Evolutionary conservation across 352 stramenopile species (phyloP).

Genomic region (Phytopythium sindhum): DNA sequence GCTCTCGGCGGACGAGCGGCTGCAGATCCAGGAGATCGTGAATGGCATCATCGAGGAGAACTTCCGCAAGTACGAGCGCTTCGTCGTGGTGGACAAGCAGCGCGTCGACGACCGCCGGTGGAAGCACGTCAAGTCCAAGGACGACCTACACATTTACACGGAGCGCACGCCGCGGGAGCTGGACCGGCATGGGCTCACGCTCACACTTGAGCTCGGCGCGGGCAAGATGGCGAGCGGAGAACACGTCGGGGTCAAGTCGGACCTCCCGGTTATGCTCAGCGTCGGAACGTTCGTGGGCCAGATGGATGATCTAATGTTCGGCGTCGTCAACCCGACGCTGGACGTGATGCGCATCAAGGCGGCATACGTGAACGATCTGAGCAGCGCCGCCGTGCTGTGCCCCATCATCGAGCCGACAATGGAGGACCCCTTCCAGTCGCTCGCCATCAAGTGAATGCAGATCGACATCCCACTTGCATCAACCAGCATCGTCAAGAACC

Average conservation of each 20-base stretch:
- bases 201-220: neutral
- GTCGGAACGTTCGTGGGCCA: conserved; percentile 23
- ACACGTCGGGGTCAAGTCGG: neutral
- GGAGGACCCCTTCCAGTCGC: conserved; percentile 29
- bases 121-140: conserved; percentile 38
- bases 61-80: conserved; percentile 42
- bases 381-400: conserved; percentile 21
- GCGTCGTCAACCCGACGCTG: conserved; percentile 26
- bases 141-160: conserved; percentile 39
- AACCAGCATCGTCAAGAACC: conserved; percentile 14
- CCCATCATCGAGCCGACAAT: conserved; percentile 19
- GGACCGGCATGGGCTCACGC: neutral
- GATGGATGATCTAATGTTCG: conserved; percentile 39
- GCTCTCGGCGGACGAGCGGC: conserved; percentile 16
- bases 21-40: conserved; percentile 27
- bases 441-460: conserved; percentile 31
- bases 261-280: conserved; percentile 16
- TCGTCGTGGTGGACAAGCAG: conserved; percentile 19
- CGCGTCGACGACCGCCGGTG: conserved; percentile 32
- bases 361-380: conserved; percentile 26
- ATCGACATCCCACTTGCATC: conserved; percentile 18
- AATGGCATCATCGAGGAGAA: conserved; percentile 25
- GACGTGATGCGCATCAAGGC: conserved; percentile 37
- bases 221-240: neutral
- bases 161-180: conserved; percentile 16